Base-by-base conservation (phyloP, 2,329 filamentous ascomycete species). In the Bertia moriformis region DNA sequence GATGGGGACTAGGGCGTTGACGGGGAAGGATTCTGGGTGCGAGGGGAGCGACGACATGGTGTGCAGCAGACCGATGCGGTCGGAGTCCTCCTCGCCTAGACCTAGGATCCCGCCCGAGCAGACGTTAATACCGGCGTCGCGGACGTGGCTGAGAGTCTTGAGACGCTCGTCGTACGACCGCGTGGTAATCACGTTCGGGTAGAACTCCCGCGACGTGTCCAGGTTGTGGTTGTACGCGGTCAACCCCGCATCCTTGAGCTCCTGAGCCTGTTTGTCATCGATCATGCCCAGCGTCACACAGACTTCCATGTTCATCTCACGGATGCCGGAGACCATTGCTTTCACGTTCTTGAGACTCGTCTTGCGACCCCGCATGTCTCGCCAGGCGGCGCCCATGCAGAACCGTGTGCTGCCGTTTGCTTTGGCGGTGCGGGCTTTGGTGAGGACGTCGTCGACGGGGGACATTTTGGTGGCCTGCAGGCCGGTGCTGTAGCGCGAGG, bases 281-380 rank as follows among this genome's bases (percentile, higher is more conserved):
- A 94, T 86, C 87, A 93, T 93, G 48, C 87, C 87, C 15, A 94
- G 69, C 1, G 87, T 94, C n/a, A 94, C 87, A 56, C 87, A 94
- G 4, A 78, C 79, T 58, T 94, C 87, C 83, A 94, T 89, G 37
- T 79, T 83, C 69, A 94, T 69, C 1, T 61, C 79, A 18, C 80
- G 71, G 15, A 94, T 84, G 1, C 86, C 86, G 41, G 74, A 68
- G 3, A 94, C 76, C 87, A 94, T 94, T 39, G 73, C 75, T 52
- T 83, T 83, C 57, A 94, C 80, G 57, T 91, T 91, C 59, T 78
- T 78, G 39, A 94, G 63, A 46, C 76, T 79, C 35, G 81, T 85
- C 61, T 88, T 91, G 46, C 87, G 81, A 14, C 87, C 87, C 13
- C 84, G 79, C 87, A 94, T 94, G 59, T 94, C 87, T 27, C 87